These are phyloP conservation scores for Xerocomus potaroensis DNA, from an alignment of 768 basidiomycete genomes.

Conservation along the genomic window DNA sequence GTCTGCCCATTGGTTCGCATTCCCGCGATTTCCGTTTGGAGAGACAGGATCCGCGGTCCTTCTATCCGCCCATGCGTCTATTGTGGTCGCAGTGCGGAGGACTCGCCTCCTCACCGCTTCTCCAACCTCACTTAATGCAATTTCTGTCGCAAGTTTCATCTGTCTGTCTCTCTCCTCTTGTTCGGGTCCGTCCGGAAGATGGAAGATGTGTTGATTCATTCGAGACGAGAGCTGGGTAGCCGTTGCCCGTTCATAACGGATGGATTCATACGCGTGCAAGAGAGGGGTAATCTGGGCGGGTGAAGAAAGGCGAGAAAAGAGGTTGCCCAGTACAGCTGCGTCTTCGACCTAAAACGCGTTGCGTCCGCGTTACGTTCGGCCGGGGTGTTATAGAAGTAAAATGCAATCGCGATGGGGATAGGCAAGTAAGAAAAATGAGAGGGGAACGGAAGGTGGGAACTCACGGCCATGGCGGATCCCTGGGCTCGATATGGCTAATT, in stretches of 20 bases:
- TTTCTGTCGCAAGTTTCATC: slow-evolving; percentile 48
- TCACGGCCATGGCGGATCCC: slow-evolving; percentile 52
- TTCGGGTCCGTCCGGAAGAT: slow-evolving; percentile 50
- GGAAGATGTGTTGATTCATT: slow-evolving; percentile 51
- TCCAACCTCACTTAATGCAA: slow-evolving; percentile 27
- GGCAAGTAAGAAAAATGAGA: background rate
- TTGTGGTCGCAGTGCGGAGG: slow-evolving; percentile 10
- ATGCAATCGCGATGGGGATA: background rate
- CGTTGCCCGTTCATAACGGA: slow-evolving; percentile 48
- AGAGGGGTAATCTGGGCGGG: slow-evolving; percentile 41
- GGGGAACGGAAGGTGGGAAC: slow-evolving; percentile 4
- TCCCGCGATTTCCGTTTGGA: slow-evolving; percentile 21
- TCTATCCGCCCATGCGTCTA: background rate
- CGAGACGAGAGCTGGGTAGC: slow-evolving; percentile 47
- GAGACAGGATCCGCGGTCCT: background rate
- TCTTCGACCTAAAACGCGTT: slow-evolving; percentile 30
- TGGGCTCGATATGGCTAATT: slow-evolving; percentile 49
- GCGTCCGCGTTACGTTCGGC: background rate
- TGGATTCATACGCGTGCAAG: slow-evolving; percentile 47
- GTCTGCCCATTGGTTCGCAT: slow-evolving; percentile 58
- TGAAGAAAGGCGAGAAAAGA: slow-evolving; percentile 45
- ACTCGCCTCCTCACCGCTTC: slow-evolving; percentile 7
- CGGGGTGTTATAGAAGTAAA: background rate
- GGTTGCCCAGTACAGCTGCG: slow-evolving; percentile 40
- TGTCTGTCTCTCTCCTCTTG: slow-evolving; percentile 47